These are phyloP conservation scores for Colletotrichum liriopes DNA, from an alignment of 2,329 filamentous ascomycete genomes.

Conservation along the genomic window DNA sequence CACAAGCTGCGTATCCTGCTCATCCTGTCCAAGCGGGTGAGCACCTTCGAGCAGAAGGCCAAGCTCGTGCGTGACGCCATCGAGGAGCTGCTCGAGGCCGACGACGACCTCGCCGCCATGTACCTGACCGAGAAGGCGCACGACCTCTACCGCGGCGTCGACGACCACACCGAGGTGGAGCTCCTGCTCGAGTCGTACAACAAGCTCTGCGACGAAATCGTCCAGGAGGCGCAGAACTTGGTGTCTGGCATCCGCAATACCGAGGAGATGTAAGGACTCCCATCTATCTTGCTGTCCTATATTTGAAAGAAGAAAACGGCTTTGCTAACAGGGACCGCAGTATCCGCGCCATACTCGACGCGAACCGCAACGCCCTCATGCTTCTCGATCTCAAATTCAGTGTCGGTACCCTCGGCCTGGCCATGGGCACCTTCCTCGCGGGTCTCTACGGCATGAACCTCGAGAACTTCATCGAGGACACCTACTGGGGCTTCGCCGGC, in stretches of 20 bases:
- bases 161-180: constrained; percentile 97
- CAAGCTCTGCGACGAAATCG: constrained; percentile 97
- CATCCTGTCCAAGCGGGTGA: constrained; percentile 94
- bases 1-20: constrained; percentile 93
- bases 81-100: constrained; percentile 94
- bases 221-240: constrained; percentile 92
- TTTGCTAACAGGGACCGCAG: constrained; percentile 61
- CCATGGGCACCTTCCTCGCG: constrained; percentile 93
- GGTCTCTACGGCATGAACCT: constrained; percentile 99
- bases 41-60: constrained; percentile 97
- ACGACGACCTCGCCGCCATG: constrained; percentile 95
- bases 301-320: constrained; percentile 43
- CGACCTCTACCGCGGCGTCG: constrained; percentile 79
- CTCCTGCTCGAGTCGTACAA: constrained; percentile 98
- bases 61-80: constrained; percentile 95
- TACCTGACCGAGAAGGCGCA: constrained; percentile 91
- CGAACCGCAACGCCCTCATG: constrained; percentile 98
- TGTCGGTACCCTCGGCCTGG: constrained; percentile 94
- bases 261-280: constrained; percentile 87
- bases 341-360: constrained; percentile 96
- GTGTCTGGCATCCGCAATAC: constrained; percentile 97
- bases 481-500: constrained; percentile 85
- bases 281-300: background rate
- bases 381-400: constrained; percentile 96
- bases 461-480: constrained; percentile 98